Conservation (phyloP, 345 rosid genomes). For the Hibiscus syriacus region DNA sequence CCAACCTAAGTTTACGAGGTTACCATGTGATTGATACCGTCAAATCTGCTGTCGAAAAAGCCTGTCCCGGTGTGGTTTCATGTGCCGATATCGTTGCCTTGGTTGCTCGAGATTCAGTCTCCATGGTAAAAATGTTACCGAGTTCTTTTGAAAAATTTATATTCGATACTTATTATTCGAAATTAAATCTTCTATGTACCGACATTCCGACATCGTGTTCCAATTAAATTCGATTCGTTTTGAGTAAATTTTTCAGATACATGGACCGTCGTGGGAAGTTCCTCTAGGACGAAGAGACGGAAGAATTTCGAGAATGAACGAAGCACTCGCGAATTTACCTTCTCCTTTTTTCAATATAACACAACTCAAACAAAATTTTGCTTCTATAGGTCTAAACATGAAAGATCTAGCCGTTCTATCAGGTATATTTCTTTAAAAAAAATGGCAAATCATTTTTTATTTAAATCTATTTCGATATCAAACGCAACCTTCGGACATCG, state of each 20-base stretch:
- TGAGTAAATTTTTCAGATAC: constrained; percentile 22
- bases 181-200: too few relatives aligned
- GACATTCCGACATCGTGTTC: too few relatives aligned
- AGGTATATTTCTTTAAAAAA: constrained; percentile 19
- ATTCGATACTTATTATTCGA: too few relatives aligned
- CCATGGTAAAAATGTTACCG: constrained; percentile 29
- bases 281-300: constrained; percentile 64
- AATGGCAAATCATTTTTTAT: too few relatives aligned
- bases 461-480: too few relatives aligned
- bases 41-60: constrained; percentile 52
- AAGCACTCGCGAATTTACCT: constrained; percentile 27
- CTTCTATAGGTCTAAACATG: constrained; percentile 32
- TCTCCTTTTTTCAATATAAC: constrained; percentile 30
- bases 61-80: constrained; percentile 70
- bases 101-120: constrained; percentile 40
- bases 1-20: constrained; percentile 58
- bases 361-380: constrained; percentile 26
- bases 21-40: constrained; percentile 47
- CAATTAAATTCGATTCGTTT: not conserved
- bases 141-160: too few relatives aligned
- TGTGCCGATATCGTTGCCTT: constrained; percentile 71
- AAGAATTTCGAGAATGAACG: constrained; percentile 28
- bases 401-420: constrained; percentile 52
- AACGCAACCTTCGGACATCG: too few relatives aligned
- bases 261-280: constrained; percentile 54